Percentiles rank a stretch among this genome's conserved stretches.
Evolutionary conservation across 768 basidiomycete species (phyloP).

Genomic region (Pulveroboletus sp.): DNA sequence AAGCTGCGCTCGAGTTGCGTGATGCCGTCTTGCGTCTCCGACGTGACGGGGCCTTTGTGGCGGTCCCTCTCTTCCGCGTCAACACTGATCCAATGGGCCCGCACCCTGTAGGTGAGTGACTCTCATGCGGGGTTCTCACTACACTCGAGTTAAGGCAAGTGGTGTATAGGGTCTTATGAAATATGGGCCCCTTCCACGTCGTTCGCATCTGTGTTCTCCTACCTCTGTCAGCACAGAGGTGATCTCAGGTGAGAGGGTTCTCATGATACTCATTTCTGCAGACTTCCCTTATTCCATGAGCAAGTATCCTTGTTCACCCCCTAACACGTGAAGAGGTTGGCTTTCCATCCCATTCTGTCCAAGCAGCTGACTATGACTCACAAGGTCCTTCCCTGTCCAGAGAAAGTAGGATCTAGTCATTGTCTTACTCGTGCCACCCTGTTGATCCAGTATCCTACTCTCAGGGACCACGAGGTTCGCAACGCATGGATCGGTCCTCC

Average conservation of each 20-base stretch:
- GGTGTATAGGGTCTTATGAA: conserved; percentile 65
- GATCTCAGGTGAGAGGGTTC: conserved; percentile 48
- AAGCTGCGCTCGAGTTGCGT: conserved; percentile 61
- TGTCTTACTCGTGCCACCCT: neutral
- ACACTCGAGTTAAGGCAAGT: neutral
- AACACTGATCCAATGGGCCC: conserved; percentile 67
- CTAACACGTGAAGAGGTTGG: conserved; percentile 65
- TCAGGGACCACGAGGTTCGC: conserved; percentile 67
- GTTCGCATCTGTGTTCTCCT: conserved; percentile 73
- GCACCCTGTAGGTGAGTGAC: conserved; percentile 63
- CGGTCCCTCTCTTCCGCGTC: conserved; percentile 69
- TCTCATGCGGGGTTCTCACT: neutral
- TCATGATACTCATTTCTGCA: neutral
- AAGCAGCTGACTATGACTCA: neutral
- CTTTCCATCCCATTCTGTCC: neutral
- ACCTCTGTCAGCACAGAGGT: conserved; percentile 64
- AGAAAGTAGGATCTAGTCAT: conserved; percentile 39
- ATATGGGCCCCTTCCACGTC: conserved; percentile 77
- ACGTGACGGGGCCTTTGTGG: conserved; percentile 73
- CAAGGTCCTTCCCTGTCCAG: conserved; percentile 27
- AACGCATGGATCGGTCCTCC: conserved; percentile 71
- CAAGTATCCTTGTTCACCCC: conserved; percentile 72
- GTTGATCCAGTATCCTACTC: neutral
- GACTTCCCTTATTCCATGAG: neutral
- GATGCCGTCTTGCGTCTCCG: conserved; percentile 69